A percentile compares a stretch with the other conserved stretches of the same genome.
Evolutionary conservation across 495 filamentous ascomycete species (phyloP).

Genomic region (Hypoxylon lienhwacheense): DNA sequence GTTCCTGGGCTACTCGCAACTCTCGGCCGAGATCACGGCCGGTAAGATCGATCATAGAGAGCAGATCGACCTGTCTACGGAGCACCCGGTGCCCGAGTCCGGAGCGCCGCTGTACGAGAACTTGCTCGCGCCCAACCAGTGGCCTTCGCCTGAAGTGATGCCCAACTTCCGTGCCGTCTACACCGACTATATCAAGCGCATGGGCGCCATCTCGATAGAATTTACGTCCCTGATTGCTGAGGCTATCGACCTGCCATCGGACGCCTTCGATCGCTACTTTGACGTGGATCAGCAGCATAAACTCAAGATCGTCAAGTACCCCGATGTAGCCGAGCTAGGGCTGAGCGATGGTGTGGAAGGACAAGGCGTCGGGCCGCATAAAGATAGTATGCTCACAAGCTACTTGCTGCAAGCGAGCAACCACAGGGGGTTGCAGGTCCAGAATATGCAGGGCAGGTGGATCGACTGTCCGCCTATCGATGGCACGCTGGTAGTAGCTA

Average conservation of each 20-base stretch:
- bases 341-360: conserved; percentile 46
- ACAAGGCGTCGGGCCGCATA: conserved; percentile 89
- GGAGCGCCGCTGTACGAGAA: conserved; percentile 74
- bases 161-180: conserved; percentile 72
- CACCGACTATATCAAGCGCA: conserved; percentile 72
- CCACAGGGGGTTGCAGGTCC: conserved; percentile 83
- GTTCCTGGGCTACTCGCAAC: conserved; percentile 64
- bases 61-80: conserved; percentile 86
- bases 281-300: conserved; percentile 80
- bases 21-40: conserved; percentile 64
- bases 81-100: conserved; percentile 65
- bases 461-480: conserved; percentile 69
- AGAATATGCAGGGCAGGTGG: conserved; percentile 82
- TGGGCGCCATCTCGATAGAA: conserved; percentile 67
- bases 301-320: conserved; percentile 91
- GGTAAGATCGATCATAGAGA: conserved; percentile 71
- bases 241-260: conserved; percentile 71
- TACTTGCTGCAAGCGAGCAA: conserved; percentile 85
- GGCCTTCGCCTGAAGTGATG: conserved; percentile 70
- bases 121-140: conserved; percentile 85
- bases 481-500: conserved; percentile 79
- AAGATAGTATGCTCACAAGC: conserved; percentile 85
- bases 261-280: conserved; percentile 81
- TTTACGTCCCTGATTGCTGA: conserved; percentile 90
- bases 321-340: conserved; percentile 57